Percentiles rank a stretch among this genome's conserved stretches.
phyloP scores from a whole-genome alignment of 768 basidiomycete species.

The Hebeloma cylindrosporum region DNA sequence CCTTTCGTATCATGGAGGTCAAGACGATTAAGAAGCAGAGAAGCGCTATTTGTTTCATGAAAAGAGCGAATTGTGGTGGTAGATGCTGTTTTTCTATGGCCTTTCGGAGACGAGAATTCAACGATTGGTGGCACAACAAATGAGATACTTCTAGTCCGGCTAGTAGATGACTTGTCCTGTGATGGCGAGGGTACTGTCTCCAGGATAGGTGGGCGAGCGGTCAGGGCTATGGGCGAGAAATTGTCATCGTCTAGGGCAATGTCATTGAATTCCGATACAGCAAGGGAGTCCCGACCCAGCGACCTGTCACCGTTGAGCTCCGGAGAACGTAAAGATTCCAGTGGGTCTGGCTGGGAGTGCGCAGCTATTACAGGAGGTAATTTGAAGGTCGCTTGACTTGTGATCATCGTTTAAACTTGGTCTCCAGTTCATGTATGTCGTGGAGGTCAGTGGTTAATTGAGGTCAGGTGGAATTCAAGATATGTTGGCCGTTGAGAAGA shows the following conservation, averaged over 20 bases:
- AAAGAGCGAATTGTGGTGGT: constrained; percentile 55
- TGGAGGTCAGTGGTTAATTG: no score
- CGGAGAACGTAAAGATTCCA: constrained; percentile 56
- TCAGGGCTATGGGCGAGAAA: constrained; percentile 39
- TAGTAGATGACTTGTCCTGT: constrained; percentile 2
- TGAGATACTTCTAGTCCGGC: constrained; percentile 14
- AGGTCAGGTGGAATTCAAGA: constrained; percentile 3
- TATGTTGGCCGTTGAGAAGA: constrained; percentile 10
- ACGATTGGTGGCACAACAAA: constrained; percentile 6
- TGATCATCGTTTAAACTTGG: constrained; percentile 17
- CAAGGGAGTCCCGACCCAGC: constrained; percentile 41
- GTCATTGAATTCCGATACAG: constrained; percentile 67
- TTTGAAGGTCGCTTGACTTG: constrained; percentile 22
- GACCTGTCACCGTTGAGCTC: constrained; percentile 29
- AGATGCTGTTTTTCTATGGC: constrained; percentile 67
- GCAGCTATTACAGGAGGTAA: constrained; percentile 22
- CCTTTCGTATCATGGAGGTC: constrained; percentile 49
- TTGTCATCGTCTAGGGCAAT: constrained; percentile 53
- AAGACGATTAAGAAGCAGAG: constrained; percentile 55
- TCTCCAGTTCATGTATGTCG: constrained; percentile 18
- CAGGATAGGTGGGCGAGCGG: constrained; percentile 20
- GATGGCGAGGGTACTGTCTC: constrained; percentile 5
- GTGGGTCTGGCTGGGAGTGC: constrained; percentile 24
- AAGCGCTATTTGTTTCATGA: constrained; percentile 36
- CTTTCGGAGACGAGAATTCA: constrained; percentile 22